Conservation (phyloP, 2,329 filamentous ascomycete genomes). For the Sporothrix pallida region DNA sequence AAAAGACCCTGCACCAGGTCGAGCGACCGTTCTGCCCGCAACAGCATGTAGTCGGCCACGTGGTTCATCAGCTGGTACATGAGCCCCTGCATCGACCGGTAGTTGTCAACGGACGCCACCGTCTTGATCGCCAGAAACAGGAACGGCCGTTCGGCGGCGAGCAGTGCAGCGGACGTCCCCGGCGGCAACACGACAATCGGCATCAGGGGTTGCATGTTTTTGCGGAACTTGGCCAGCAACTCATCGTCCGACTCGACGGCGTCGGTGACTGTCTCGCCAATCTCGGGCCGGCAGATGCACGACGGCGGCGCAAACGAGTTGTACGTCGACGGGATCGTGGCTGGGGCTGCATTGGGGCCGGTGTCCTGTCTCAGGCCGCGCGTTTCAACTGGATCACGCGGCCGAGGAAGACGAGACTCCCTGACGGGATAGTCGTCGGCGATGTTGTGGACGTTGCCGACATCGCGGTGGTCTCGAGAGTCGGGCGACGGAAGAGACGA, state of each 20-base stretch:
- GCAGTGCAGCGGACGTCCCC: slow-evolving; percentile 45
- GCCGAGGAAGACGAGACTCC: too few species aligned
- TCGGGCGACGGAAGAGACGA: slow-evolving; percentile 27
- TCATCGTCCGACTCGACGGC: slow-evolving; percentile 54
- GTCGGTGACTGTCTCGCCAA: slow-evolving; percentile 47
- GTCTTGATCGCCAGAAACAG: slow-evolving; percentile 57
- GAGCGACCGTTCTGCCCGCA: slow-evolving; percentile 56
- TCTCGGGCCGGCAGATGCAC: slow-evolving; percentile 55
- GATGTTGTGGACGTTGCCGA: background rate
- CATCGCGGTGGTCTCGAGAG: background rate
- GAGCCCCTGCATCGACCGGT: slow-evolving; percentile 56
- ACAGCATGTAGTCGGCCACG: slow-evolving; percentile 56
- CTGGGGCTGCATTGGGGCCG: background rate
- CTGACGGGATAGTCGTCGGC: slow-evolving; percentile 1
- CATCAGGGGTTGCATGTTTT: slow-evolving; percentile 50
- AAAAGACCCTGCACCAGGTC: slow-evolving; percentile 58
- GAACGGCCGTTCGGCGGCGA: slow-evolving; percentile 53
- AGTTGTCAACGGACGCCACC: slow-evolving; percentile 55
- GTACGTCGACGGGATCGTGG: slow-evolving; percentile 43
- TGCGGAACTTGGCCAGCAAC: slow-evolving; percentile 53
- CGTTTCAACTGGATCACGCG: background rate
- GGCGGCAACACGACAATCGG: slow-evolving; percentile 55
- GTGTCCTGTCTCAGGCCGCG: slow-evolving; percentile 7
- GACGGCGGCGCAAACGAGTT: slow-evolving; percentile 54
- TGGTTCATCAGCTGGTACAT: slow-evolving; percentile 55